Evolutionary conservation across 306 rosid species (phyloP), one percentile per base, ranked within the genome.

Genomic region (Phaseolus lunatus): DNA sequence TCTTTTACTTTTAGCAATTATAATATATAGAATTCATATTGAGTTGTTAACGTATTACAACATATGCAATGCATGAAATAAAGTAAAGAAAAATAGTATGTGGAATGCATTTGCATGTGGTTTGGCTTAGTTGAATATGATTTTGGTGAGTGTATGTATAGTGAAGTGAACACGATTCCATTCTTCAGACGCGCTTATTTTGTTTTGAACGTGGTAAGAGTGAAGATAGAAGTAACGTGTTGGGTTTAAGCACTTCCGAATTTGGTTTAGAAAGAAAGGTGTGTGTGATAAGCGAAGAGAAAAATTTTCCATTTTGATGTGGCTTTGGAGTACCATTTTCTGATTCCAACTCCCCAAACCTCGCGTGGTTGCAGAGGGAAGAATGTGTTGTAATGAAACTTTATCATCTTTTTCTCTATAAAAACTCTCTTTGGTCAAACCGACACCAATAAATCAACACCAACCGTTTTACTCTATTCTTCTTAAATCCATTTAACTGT

Each of bases 361-460:
- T 53, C 31, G 67, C 12, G 19, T 12, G 16, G 10, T 22, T 39
- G 12, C 18, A 39, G 7, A 44, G 31, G 7, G 9, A 52, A 29
- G 11, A 37, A 53, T 52, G 37, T 66, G 20, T 52, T 13, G n/a
- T 2, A 24, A 68, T 67, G 24, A 47, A 23, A 24, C 58, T 53
- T 70, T 16, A 43, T 31, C 16, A 59, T 71, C 61, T 62, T 72
- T 61, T 27, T 14, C 47, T 35, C 15, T 50, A 19, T 65, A 50
- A 66, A 65, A 65, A 20, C 11, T 2, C 5, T 15, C 35, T 15
- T 45, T 59, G 6, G 77, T 78, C 82, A 70, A 70, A 71, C 83
- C 57, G 66, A 71, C 78, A 23, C 47, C 22, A 26, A 59, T 47
- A 44, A 70, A 59, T 57, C 29, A 23, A 58, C 48, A 35, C 35